Evolutionary conservation across 192 early-diverging fungal species (phyloP).

Genomic region (Linnemannia schmuckeri): DNA sequence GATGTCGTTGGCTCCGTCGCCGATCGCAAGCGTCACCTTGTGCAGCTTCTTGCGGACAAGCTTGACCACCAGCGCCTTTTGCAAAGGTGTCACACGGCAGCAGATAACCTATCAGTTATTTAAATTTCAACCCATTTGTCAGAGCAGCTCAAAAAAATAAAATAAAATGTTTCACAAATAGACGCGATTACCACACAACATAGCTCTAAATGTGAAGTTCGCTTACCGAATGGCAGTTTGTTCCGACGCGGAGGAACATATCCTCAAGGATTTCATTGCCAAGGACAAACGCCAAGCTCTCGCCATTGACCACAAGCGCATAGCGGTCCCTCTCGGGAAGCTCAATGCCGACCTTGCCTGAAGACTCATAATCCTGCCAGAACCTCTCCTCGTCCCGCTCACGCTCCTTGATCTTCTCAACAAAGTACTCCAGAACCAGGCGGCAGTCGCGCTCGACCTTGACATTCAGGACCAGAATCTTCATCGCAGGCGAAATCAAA

Average conservation of each 20-base stretch:
- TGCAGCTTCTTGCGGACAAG: conserved; percentile 90
- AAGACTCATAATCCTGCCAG: conserved; percentile 39
- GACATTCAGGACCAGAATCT: conserved; percentile 89
- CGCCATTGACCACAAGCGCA: conserved; percentile 94
- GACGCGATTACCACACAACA: not conserved
- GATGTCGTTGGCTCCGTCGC: conserved; percentile 98
- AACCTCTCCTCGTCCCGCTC: conserved; percentile 44
- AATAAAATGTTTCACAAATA: not conserved
- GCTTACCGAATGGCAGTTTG: conserved; percentile 82
- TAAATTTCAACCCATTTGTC: not conserved
- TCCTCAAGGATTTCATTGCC: conserved; percentile 77
- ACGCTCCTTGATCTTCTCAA: conserved; percentile 53
- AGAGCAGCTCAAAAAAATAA: not conserved
- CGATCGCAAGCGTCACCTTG: conserved; percentile 92
- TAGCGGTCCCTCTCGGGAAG: conserved; percentile 59
- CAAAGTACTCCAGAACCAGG: conserved; percentile 82
- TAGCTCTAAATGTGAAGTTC: not conserved
- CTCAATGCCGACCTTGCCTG: conserved; percentile 12
- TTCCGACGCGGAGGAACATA: conserved; percentile 74
- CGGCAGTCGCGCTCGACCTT: conserved; percentile 87
- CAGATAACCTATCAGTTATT: conserved; percentile 79
- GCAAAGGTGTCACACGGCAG: conserved; percentile 96
- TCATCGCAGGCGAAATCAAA: conserved; percentile 94
- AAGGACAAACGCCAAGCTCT: conserved; percentile 90
- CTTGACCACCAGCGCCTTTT: conserved; percentile 96